Conservation (phyloP, 306 rosid genomes). For the Quercus suber region DNA sequence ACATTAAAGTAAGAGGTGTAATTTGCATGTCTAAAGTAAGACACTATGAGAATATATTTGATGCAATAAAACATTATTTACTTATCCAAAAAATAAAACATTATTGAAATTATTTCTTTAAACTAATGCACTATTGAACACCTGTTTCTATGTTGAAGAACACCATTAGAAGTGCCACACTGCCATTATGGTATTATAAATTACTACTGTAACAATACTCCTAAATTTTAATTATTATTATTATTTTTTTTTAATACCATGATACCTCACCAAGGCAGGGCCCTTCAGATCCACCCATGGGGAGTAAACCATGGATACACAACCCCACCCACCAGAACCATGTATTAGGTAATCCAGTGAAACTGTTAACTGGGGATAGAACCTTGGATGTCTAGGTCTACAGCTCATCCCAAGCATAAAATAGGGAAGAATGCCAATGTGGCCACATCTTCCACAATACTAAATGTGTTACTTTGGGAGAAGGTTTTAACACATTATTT, state of each 20-base stretch:
- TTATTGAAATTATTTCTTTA: background rate
- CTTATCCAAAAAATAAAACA: background rate
- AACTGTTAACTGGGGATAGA: too few species aligned
- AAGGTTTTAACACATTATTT: background rate
- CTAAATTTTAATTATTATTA: too few species aligned
- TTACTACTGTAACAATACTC: too few species aligned
- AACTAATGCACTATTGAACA: background rate
- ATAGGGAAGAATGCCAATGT: background rate
- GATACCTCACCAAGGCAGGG: too few species aligned
- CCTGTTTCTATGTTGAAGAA: background rate
- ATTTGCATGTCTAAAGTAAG: background rate
- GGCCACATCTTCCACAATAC: background rate
- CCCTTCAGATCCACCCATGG: too few species aligned
- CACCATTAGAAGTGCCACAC: background rate
- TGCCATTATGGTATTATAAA: background rate
- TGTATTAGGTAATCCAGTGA: too few species aligned
- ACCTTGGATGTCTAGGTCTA: too few species aligned
- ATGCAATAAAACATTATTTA: background rate
- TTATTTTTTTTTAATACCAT: too few species aligned
- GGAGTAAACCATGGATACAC: too few species aligned
- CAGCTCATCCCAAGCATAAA: background rate
- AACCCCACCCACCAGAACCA: too few species aligned
- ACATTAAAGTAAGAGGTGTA: background rate
- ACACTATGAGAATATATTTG: background rate
- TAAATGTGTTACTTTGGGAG: background rate